Base-by-base conservation (phyloP, 257 asterid species). In the Capsicum pubescens region DNA sequence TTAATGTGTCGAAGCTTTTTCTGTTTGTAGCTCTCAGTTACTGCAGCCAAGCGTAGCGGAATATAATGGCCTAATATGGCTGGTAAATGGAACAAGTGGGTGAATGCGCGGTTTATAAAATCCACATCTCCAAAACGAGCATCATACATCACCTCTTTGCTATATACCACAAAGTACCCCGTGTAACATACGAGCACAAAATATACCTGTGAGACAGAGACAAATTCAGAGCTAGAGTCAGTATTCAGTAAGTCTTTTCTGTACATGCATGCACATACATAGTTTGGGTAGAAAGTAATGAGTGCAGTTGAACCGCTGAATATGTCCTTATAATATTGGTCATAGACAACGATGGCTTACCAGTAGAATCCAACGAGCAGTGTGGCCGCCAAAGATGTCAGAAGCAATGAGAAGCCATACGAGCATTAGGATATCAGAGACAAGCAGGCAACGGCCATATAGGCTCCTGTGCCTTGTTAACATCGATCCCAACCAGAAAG, bases 401-500 rank as follows among this genome's bases (percentile, higher is more conserved):
- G 44, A 21, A 50, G 80, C 80, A 26, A 4, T 3, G 21, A 36
- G 17, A 64, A 64, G 39, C 44, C 76, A 36, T n/a, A 15, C 1
- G 81, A 19, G 21, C 60, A 74, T 48, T 14, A 26, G 60, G 57
- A 74, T 46, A 21, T n/a, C 26, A 19, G 36, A 61, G 68, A 61
- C 44, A 12, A 26, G 14, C 44, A 35, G 13, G 17, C 42, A 64
- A 64, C 17, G 3, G n/a, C 4, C 4, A 52, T 8, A 15, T 13
- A 74, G 81, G 61, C 42, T 50, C 61, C 81, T 50, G 15, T 21
- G 5, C 11, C 46, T 50, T 74, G 59, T 50, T 8, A 74, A 21
- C 81, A 21, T 15, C 21, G 81, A n/a, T 74, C 61, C 59, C 57
- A 50, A 35, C 46, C 81, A 74, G 3, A 74, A 74, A 74, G 46